Evolutionary conservation across 306 rosid genomes (phyloP), one percentile per base, ranked within the genome.

Genomic region (Lithocarpus polystachyus): DNA sequence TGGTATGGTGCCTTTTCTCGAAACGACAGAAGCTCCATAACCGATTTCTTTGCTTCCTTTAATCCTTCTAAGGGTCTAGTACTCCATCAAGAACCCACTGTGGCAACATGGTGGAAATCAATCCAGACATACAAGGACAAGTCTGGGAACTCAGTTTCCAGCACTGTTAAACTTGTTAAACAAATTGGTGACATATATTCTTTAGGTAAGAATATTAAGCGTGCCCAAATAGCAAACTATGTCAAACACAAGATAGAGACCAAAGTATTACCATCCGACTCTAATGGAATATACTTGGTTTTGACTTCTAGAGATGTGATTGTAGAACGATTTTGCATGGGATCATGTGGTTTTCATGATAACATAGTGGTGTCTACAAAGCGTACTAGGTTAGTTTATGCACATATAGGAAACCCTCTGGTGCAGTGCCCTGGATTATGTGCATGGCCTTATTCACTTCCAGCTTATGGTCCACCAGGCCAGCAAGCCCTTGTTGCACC

Each of bases 311-410:
- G 31, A 48, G 78, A 83, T 28, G 87, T 71, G 5, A 56, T n/a
- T 17, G 78, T 79, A 48, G 84, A 79, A 69, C 48, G 83, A n/a
- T 83, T 83, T 72, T 79, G 84, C 29, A 79, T 71, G 81, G 79
- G 84, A 62, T 79, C 87, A 2, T 75, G 87, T 28, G 87, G 84
- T 28, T 83, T 79, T 62, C 87, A 83, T 13, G 80, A 72, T 12
- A 75, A 45, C 69, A 62, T 62, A 14, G 2, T 11, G 74, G 31
- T 61, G n/a, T 54, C 71, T 17, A 7, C 59, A 54, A 74, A 35
- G 54, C 61, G 56, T 22, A 3, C 53, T 10, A 75, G 71, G 31
- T 26, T 75, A 17, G 83, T 83, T 1, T 19, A 79, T 48, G 83
- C 75, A 13, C 83, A 83, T 76, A 83, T 83, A 7, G 87, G 83